A percentile compares a stretch with the other conserved stretches of the same genome.
Evolutionary conservation across 768 basidiomycete species (phyloP).

Genomic region (Xanthoconium stramineum): DNA sequence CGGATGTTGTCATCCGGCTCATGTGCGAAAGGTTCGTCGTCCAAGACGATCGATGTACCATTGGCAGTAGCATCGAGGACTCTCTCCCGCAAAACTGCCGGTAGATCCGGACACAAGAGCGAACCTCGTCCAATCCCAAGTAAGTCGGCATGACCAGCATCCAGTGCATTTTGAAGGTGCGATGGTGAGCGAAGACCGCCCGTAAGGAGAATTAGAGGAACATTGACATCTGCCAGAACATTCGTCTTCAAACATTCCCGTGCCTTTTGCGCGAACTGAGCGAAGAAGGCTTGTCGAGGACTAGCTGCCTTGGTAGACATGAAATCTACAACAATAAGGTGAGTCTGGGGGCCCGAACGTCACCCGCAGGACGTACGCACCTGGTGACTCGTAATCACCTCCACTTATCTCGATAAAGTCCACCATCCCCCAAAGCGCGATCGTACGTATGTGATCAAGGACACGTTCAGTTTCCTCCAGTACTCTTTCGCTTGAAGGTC

Average conservation of each 20-base stretch:
- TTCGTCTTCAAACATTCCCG: conserved; percentile 42
- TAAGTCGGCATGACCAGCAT: conserved; percentile 59
- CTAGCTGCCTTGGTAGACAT: conserved; percentile 26
- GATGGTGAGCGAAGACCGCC: conserved; percentile 69
- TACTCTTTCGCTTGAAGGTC: conserved; percentile 31
- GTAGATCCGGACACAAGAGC: conserved; percentile 59
- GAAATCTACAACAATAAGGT: conserved; percentile 39
- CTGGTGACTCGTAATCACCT: conserved; percentile 79
- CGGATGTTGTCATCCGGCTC: conserved; percentile 34
- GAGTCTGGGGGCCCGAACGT: neutral
- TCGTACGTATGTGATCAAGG: conserved; percentile 54
- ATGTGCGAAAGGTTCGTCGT: conserved; percentile 33
- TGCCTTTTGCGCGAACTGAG: conserved; percentile 60
- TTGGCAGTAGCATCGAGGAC: neutral
- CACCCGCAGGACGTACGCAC: conserved; percentile 33
- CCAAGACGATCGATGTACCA: conserved; percentile 17
- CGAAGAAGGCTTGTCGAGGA: conserved; percentile 69
- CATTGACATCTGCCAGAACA: conserved; percentile 18
- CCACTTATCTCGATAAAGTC: conserved; percentile 90
- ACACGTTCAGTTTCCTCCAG: conserved; percentile 37
- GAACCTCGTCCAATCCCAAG: conserved; percentile 74
- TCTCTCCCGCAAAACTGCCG: conserved; percentile 34
- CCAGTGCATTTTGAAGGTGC: conserved; percentile 52
- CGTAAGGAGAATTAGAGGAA: conserved; percentile 73
- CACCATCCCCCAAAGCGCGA: conserved; percentile 61